Evolutionary conservation across 495 filamentous ascomycete species (phyloP).

Genomic region (Podospora conica): DNA sequence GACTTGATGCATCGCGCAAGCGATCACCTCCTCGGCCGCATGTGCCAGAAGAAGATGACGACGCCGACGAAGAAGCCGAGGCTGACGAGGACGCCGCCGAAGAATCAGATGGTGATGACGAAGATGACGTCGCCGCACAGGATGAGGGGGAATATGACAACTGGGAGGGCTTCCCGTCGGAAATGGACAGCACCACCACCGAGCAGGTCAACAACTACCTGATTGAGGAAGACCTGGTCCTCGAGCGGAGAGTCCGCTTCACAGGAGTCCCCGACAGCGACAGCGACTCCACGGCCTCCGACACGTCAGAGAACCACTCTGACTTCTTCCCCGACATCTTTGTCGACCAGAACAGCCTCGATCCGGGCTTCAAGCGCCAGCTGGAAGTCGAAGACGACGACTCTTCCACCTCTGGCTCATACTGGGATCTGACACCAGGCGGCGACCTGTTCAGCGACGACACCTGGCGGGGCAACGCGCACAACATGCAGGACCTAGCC

Average conservation of each 20-base stretch:
- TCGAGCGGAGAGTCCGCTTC: constrained; percentile 47
- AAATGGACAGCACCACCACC: constrained; percentile 43
- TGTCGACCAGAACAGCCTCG: constrained; percentile 61
- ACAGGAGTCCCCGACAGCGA: constrained; percentile 41
- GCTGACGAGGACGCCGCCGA: constrained; percentile 33
- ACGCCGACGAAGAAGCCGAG: constrained; percentile 28
- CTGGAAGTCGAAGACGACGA: constrained; percentile 53
- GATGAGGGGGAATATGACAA: constrained; percentile 37
- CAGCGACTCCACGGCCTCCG: constrained; percentile 41
- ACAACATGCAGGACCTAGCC: background rate
- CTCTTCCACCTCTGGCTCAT: constrained; percentile 39
- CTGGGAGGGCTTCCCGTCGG: constrained; percentile 54
- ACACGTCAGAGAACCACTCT: constrained; percentile 38
- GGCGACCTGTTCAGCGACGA: background rate
- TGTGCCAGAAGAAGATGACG: constrained; percentile 25
- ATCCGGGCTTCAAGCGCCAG: constrained; percentile 61
- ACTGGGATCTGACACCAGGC: constrained; percentile 30
- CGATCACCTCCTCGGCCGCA: constrained; percentile 39
- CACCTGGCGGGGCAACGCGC: background rate
- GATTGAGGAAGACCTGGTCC: constrained; percentile 41
- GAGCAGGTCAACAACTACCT: constrained; percentile 40
- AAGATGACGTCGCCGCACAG: constrained; percentile 21
- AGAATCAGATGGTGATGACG: constrained; percentile 37
- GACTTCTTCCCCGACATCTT: constrained; percentile 66
- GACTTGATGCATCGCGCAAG: constrained; percentile 36